These are phyloP conservation scores for Dactylellina drechsleri DNA, from an alignment of 2,329 filamentous ascomycete genomes.

Conservation along the genomic window DNA sequence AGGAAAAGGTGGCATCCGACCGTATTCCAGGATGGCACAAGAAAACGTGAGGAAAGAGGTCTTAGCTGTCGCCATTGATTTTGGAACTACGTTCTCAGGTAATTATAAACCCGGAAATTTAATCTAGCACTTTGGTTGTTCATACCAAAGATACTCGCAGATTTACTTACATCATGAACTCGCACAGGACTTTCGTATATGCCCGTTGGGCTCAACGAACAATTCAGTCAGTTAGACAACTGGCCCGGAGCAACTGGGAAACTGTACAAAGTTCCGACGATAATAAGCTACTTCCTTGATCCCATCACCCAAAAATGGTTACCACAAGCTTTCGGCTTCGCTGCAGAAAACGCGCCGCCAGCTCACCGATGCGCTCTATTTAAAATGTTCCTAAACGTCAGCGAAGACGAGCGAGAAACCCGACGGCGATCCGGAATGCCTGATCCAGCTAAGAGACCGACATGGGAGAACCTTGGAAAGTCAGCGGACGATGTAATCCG, in stretches of 20 bases:
- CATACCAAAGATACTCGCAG: background rate
- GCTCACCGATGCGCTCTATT: constrained; percentile 36
- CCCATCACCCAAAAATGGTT: background rate
- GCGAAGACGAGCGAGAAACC: constrained; percentile 3
- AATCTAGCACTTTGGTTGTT: background rate
- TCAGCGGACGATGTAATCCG: constrained; percentile 33
- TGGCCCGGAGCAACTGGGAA: constrained; percentile 44
- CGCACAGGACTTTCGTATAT: constrained; percentile 33
- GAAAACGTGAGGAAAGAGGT: constrained; percentile 7
- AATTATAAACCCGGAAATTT: background rate
- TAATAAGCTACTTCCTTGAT: constrained; percentile 28
- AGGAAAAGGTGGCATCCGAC: no score
- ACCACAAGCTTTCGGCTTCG: constrained; percentile 37
- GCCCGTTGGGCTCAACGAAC: constrained; percentile 40
- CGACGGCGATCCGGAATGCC: constrained; percentile 12
- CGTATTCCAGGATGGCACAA: no score
- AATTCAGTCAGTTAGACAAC: constrained; percentile 41
- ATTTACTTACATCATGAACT: background rate
- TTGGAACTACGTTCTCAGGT: constrained; percentile 48
- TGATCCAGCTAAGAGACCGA: constrained; percentile 14
- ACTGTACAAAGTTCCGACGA: constrained; percentile 44
- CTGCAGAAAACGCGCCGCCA: constrained; percentile 21
- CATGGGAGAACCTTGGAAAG: constrained; percentile 38
- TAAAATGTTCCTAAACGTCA: constrained; percentile 43
- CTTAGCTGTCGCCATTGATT: constrained; percentile 37